Evolutionary conservation across 306 rosid genomes (phyloP), one percentile per base, ranked within the genome.

Genomic region (Sicyos baderoa): DNA sequence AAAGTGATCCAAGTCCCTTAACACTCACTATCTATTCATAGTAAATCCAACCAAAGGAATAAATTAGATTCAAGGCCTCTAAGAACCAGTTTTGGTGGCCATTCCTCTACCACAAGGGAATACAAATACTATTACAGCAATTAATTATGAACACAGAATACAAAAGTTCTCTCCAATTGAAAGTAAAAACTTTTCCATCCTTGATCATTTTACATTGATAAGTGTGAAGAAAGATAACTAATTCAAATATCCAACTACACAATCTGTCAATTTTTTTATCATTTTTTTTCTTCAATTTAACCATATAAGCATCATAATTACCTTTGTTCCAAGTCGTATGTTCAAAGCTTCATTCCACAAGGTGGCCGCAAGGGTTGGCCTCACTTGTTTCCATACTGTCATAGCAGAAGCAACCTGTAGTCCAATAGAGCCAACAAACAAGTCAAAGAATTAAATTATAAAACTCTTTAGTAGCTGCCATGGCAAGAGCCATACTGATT

Each of bases 291-390:
- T 49, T 68, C 16, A n/a, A 22, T 55, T 56, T 45, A 76, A 76
- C 60, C 54, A 17, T 45, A 62, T 42, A 70, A 62, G 50, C 29
- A 76, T 54, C 21, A 63, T 80, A 56, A 77, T 70, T 73, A 93
- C 98, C 76, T 94, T 42, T 69, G 91, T 94, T 76, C 84, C 91
- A 76, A 94, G 96, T 59, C 99, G 82, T 81, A 76, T 94, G 85
- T 94, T 94, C 83, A 94, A 79, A 77, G 99, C 99, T 84, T 94
- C 99, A 72, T 88, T 94, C 97, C 99, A 94, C 90, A 94, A 78
- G 74, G 86, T 90, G 65, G 91, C 87, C 54, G 99, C 99, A 83
- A 90, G 91, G 64, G 78, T 82, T 63, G 99, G 97, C 87, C 88
- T 79, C 40, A 94, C 71, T 63, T 83, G 96, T 82, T 79, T 85